These are phyloP conservation scores for Fusarium fujikuroi DNA, from an alignment of 2,329 filamentous ascomycete genomes.

Conservation along the genomic window DNA sequence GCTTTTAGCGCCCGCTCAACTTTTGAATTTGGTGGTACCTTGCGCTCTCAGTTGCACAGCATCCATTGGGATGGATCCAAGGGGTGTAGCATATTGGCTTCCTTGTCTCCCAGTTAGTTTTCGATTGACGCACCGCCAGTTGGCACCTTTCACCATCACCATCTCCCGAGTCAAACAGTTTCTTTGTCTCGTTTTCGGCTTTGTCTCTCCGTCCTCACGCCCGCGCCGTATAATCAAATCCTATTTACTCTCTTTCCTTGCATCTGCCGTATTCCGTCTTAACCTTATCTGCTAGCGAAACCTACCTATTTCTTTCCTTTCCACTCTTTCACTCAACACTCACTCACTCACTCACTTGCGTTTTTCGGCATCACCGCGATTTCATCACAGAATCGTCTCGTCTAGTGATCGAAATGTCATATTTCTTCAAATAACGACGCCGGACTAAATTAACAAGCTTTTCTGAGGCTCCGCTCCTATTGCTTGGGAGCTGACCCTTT, in stretches of 20 bases:
- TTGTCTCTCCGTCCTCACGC: neutral
- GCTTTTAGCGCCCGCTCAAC: conserved; percentile 21
- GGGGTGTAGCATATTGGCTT: neutral
- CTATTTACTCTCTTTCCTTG: neutral
- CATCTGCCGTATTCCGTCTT: neutral
- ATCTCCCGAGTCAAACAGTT: neutral
- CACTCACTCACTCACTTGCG: neutral
- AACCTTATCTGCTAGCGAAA: neutral
- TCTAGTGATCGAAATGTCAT: conserved; percentile 26
- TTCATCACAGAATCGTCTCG: neutral
- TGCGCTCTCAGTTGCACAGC: conserved; percentile 3
- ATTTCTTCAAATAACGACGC: conserved; percentile 24
- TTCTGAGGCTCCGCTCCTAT: conserved; percentile 10
- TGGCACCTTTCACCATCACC: conserved; percentile 16
- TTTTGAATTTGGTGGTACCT: conserved; percentile 3
- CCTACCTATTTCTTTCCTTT: neutral
- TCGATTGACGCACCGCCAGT: conserved; percentile 20
- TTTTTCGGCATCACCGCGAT: neutral
- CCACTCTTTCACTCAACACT: neutral
- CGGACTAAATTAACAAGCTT: conserved; percentile 1
- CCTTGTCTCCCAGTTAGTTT: neutral
- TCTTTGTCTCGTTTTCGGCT: neutral
- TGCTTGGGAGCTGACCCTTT: conserved; percentile 20
- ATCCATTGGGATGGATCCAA: neutral
- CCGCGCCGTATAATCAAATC: neutral